Evolutionary conservation across 1,284 basidiomycete genomes (phyloP).

Genomic region (Pseudozyma sp.): DNA sequence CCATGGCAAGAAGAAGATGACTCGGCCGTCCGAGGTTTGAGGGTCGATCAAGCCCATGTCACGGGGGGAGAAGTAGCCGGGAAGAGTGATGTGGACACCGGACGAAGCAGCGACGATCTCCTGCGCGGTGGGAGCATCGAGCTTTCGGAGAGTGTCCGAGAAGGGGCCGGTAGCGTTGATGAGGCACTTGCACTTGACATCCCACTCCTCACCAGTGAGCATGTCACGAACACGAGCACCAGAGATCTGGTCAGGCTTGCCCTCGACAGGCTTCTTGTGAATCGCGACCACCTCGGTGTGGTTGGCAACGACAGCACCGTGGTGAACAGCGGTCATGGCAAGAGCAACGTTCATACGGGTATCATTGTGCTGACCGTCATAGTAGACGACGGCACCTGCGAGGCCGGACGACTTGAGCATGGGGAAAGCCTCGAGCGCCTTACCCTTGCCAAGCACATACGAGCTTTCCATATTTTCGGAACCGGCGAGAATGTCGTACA

Average conservation of each 20-base stretch:
- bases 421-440: slow-evolving; percentile 92
- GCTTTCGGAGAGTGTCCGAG: slow-evolving; percentile 84
- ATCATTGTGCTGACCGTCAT: slow-evolving; percentile 98
- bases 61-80: slow-evolving; percentile 94
- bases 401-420: slow-evolving; percentile 94
- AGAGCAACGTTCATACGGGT: slow-evolving; percentile 94
- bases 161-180: slow-evolving; percentile 98
- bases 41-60: slow-evolving; percentile 97
- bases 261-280: slow-evolving; percentile 75
- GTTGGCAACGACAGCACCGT: slow-evolving; percentile 89
- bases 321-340: slow-evolving; percentile 89
- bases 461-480: slow-evolving; percentile 96
- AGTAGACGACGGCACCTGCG: slow-evolving; percentile 94
- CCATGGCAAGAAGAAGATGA: slow-evolving; percentile 99
- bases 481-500: slow-evolving; percentile 95
- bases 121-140: slow-evolving; percentile 84
- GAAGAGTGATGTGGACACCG: slow-evolving; percentile 95
- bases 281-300: slow-evolving; percentile 87
- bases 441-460: slow-evolving; percentile 88
- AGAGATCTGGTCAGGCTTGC: slow-evolving; percentile 74
- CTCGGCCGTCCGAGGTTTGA: slow-evolving; percentile 92
- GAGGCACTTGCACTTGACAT: slow-evolving; percentile 87
- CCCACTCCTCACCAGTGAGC: slow-evolving; percentile 84
- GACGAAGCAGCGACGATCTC: slow-evolving; percentile 92
- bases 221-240: slow-evolving; percentile 85